These are phyloP conservation scores for Kwoniella botswanensis DNA, from an alignment of 768 basidiomycete species.

Conservation along the genomic window DNA sequence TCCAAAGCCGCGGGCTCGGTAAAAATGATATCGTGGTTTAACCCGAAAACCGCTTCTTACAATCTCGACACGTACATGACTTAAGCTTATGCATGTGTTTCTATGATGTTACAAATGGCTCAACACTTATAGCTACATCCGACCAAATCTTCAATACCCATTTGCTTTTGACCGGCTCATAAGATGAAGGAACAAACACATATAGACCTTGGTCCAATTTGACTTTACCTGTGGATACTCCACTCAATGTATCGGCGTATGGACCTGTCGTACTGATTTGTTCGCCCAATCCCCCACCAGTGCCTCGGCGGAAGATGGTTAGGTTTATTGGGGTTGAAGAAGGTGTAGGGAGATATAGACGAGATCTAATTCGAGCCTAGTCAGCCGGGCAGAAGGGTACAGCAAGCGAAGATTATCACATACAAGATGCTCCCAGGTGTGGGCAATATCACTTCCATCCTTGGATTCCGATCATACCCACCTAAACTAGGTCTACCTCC, in stretches of 20 bases:
- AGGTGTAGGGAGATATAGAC: slow-evolving; percentile 36
- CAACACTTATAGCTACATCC: slow-evolving; percentile 32
- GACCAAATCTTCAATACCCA: slow-evolving; percentile 58
- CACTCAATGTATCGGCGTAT: slow-evolving; percentile 75
- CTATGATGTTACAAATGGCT: slow-evolving; percentile 5
- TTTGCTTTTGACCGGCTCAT: slow-evolving; percentile 65
- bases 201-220: slow-evolving; percentile 70
- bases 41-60: background rate
- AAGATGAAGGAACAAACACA: slow-evolving; percentile 74
- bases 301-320: slow-evolving; percentile 59
- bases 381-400: background rate
- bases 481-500: slow-evolving; percentile 73
- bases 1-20: background rate
- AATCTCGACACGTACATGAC: background rate
- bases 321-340: slow-evolving; percentile 48
- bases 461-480: slow-evolving; percentile 71
- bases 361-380: slow-evolving; percentile 25
- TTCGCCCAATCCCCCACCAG: slow-evolving; percentile 55
- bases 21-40: background rate
- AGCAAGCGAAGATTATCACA: slow-evolving; percentile 7
- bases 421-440: slow-evolving; percentile 35
- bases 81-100: background rate
- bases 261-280: slow-evolving; percentile 73
- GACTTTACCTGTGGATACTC: slow-evolving; percentile 65
- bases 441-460: slow-evolving; percentile 64